These are phyloP conservation scores for Pichia kluyveri DNA, from an alignment of 805 yeast species.

Conservation along the genomic window DNA sequence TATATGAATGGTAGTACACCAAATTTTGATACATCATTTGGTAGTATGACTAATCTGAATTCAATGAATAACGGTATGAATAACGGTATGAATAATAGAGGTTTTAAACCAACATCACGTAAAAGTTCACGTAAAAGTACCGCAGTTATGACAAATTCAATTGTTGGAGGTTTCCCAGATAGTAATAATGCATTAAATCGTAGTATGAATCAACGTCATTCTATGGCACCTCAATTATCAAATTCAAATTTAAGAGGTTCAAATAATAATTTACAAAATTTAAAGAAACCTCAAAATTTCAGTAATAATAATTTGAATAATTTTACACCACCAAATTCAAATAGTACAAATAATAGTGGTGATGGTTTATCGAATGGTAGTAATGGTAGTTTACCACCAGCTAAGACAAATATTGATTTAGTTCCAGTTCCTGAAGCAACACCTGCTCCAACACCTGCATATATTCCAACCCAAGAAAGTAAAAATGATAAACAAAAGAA, in stretches of 20 bases:
- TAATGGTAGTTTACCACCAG: conserved; percentile 3
- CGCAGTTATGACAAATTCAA: conserved; percentile 20
- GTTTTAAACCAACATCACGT: conserved; percentile 34
- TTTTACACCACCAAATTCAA: conserved; percentile 3
- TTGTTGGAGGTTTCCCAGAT: conserved; percentile 10
- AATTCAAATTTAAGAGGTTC: conserved; percentile 1
- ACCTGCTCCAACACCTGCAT: conserved; percentile 35
- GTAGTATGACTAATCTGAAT: conserved; percentile 3
- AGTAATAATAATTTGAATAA: background rate
- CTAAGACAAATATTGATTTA: conserved; percentile 4
- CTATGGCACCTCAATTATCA: conserved; percentile 21
- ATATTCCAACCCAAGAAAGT: conserved; percentile 35
- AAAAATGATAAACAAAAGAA: conserved; percentile 21
- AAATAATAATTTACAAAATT: background rate
- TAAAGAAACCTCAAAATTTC: background rate
- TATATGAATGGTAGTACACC: background rate
- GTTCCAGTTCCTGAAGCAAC: conserved; percentile 24
- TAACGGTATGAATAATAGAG: conserved; percentile 10
- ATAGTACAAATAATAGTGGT: conserved; percentile 3
- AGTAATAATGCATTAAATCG: background rate
- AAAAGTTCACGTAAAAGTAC: conserved; percentile 33
- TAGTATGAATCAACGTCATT: conserved; percentile 15
- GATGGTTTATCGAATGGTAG: conserved; percentile 3
- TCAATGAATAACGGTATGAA: background rate
- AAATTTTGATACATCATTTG: conserved; percentile 9